Base-by-base conservation (phyloP, 352 stramenopile species). In the Phytopythium helicoides region DNA sequence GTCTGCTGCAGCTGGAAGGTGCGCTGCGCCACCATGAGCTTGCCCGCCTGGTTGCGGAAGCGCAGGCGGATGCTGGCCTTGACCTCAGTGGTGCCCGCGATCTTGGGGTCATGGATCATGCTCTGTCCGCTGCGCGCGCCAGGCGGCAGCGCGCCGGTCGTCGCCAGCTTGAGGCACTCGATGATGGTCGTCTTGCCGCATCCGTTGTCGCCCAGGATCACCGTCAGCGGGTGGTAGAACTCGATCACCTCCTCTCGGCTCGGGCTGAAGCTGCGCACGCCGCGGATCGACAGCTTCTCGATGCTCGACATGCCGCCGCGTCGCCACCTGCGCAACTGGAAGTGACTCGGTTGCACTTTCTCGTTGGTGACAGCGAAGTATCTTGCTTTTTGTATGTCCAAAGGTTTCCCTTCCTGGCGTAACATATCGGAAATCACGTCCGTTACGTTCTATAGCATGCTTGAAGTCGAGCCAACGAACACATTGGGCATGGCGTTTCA, bases 101-200 rank as follows among this genome's bases (percentile, higher is more conserved):
- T 88, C 61, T 96, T 97, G 4, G 96, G 96, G 76, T 99, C 97
- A 68, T 99, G 96, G 25, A 99, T 76, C 66, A 99, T 98, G 53
- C 77, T 92, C 62, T 97, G 97, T 35, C 78, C 97, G 66, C 61
- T 87, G 35, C 72, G 72, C 10, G 83, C 68, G 1, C 95, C 95
- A 0, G 96, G 97, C 5, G 98, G 97, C 0, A 99, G 59, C 10
- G 81, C 76, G 18, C 97, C 98, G 6, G 97, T 99, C 46, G 90
- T 95, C 25, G 93, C 89, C 45, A 98, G 96, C 72, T 99, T 99
- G 31, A 99, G 87, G 64, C 95, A 98, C 83, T 99, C 98, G 71
- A 99, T 99, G 50, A 99, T 98, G 15, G 98, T 99, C 1, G 98
- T 99, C 86, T 99, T 99, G n/a, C 95, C 97, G 58, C 89, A 98